Evolutionary conservation across 2,329 filamentous ascomycete genomes (phyloP), one percentile per base, ranked within the genome.

Genomic region (Fusarium sp.): DNA sequence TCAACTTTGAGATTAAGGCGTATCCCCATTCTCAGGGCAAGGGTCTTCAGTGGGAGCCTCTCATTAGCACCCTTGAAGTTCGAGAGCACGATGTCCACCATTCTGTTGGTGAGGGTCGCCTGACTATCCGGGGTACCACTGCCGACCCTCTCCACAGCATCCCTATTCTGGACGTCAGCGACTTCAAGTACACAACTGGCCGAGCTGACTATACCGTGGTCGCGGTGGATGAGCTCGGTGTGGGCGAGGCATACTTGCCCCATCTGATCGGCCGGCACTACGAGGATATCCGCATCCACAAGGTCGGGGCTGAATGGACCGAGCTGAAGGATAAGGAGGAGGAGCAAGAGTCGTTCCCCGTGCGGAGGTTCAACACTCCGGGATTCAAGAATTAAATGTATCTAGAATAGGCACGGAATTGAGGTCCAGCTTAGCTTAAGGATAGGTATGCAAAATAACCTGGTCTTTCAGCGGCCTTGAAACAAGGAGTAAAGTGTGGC

Each of bases 1-100:
- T 48, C 39, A 27, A 60, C n/a, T 61, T 60, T 7, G 66, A 68
- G 61, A 57, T 60, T 11, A 68, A 68, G 29, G 61, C 61, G 8
- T 65, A 56, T 9, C 61, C 66, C 4, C 8, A 56, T 14, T 54
- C 65, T 5, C 33, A 31, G 20, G 65, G 60, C 13, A 68, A 52
- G 2, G 54, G 65, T 2, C 52, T 68, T 3, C 59, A 68, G 18
- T 64, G 50, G 37, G 65, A 68, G 8, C 60, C 65, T 13, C 52
- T 54, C 10, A 22, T 68, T 4, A 68, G 45, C 22, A n/a, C 24
- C 2, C 31, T 68, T 1, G 16, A 14, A 11, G 52, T 68, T 11
- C 20, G 13, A 5, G 65, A 68, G 10, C 37, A 64, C 7, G 24
- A 59, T 4, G 29, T 31, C 13, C 27, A 54, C 10, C 52, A 48